Conservation (phyloP, 2,329 filamentous ascomycete genomes). For the Teratosphaeria nubilosa region DNA sequence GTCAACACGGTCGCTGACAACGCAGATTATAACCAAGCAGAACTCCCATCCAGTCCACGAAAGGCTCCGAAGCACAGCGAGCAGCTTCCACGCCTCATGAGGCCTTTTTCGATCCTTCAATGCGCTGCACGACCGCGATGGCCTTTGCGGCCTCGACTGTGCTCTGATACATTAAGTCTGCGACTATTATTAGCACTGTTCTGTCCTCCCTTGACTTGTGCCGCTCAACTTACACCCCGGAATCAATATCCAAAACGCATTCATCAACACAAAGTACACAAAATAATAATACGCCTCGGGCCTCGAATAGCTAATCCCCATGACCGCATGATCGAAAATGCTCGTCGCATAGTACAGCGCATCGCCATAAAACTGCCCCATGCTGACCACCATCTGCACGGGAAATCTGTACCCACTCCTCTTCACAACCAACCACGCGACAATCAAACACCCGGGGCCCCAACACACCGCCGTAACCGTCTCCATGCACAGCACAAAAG, state of each 20-base stretch:
- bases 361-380: conserved; percentile 56
- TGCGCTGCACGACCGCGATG: conserved; percentile 11
- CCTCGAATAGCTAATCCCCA: conserved; percentile 46
- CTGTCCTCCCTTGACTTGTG: not conserved
- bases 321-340: conserved; percentile 48
- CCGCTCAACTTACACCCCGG: conserved; percentile 40
- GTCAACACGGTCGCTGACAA: conserved; percentile 3
- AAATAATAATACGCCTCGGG: conserved; percentile 57
- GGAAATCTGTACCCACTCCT: conserved; percentile 49
- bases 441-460: conserved; percentile 51
- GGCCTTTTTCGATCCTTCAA: conserved; percentile 17
- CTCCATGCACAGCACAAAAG: conserved; percentile 82
- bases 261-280: conserved; percentile 57
- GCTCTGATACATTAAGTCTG: conserved; percentile 22
- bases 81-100: not conserved
- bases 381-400: conserved; percentile 49
- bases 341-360: conserved; percentile 55
- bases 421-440: conserved; percentile 44
- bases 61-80: not conserved
- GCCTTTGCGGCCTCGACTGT: conserved; percentile 13
- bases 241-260: conserved; percentile 56
- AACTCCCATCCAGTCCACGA: not conserved
- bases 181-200: conserved; percentile 4
- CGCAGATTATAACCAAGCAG: not conserved
- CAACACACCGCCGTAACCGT: conserved; percentile 65